A percentile compares a stretch with the other conserved stretches of the same genome.
phyloP scores from a whole-genome alignment of 2,329 filamentous ascomycete genomes.

The Xylaria arbuscula region DNA sequence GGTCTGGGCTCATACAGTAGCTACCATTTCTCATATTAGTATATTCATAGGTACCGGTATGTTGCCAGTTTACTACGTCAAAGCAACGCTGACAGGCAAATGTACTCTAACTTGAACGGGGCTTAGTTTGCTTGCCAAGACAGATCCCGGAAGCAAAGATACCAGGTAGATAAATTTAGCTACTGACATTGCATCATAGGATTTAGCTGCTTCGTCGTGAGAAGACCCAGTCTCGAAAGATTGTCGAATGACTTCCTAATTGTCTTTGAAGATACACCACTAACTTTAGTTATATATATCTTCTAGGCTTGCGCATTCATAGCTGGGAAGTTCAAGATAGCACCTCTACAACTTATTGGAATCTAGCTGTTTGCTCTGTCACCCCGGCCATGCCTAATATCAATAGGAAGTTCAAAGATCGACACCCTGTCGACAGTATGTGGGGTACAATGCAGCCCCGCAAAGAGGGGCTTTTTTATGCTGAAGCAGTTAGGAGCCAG shows the following conservation, averaged over 20 bases:
- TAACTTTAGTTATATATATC: background rate
- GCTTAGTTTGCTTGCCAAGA: background rate
- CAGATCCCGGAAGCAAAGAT: background rate
- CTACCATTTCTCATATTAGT: background rate
- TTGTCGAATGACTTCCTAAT: background rate
- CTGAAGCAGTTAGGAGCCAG: background rate
- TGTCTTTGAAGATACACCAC: background rate
- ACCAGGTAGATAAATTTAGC: background rate
- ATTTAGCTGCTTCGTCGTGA: background rate
- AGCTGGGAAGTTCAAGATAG: background rate
- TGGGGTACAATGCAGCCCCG: constrained; percentile 3
- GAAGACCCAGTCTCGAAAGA: background rate
- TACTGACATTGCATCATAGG: background rate
- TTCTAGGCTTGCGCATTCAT: background rate
- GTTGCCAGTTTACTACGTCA: background rate
- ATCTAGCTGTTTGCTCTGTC: background rate
- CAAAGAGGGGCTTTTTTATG: background rate
- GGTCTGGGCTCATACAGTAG: background rate
- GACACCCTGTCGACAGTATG: background rate
- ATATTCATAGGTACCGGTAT: background rate
- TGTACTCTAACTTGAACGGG: background rate
- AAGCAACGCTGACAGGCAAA: background rate
- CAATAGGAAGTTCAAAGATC: background rate
- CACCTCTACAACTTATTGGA: background rate
- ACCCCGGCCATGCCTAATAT: background rate